These are phyloP conservation scores for Cystobasidium ongulense DNA, from an alignment of 768 basidiomycete species.

Conservation along the genomic window DNA sequence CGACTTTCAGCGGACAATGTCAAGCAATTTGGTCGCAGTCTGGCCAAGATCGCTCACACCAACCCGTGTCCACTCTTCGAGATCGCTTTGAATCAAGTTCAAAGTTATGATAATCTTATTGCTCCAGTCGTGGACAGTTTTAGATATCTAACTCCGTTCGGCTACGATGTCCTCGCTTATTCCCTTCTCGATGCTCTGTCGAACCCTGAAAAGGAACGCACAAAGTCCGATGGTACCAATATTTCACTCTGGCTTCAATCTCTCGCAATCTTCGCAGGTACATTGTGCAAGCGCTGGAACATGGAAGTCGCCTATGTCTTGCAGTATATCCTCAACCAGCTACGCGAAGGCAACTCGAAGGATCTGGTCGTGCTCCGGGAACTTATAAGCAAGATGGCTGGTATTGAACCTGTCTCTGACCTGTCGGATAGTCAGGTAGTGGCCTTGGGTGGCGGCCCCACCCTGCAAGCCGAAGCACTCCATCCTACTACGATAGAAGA, in stretches of 20 bases:
- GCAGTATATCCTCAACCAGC: constrained; percentile 82
- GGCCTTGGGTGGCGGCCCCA: constrained; percentile 84
- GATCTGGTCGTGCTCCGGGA: constrained; percentile 88
- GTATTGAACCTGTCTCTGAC: constrained; percentile 80
- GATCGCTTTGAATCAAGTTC: constrained; percentile 83
- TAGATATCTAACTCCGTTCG: constrained; percentile 81
- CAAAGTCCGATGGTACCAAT: constrained; percentile 88
- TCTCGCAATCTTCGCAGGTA: constrained; percentile 84
- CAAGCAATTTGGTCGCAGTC: constrained; percentile 71
- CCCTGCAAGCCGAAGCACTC: constrained; percentile 71
- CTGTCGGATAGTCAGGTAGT: constrained; percentile 77
- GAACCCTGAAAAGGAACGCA: constrained; percentile 66
- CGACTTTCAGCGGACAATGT: constrained; percentile 56
- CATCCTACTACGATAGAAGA: constrained; percentile 42
- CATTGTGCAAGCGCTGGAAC: constrained; percentile 73
- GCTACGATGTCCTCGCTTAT: constrained; percentile 85
- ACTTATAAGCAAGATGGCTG: constrained; percentile 89
- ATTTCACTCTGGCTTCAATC: constrained; percentile 85
- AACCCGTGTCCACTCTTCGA: constrained; percentile 87
- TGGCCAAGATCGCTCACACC: constrained; percentile 87
- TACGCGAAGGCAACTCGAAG: constrained; percentile 69
- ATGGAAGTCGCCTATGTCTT: constrained; percentile 57
- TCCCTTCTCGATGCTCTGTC: constrained; percentile 77
- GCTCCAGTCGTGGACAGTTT: constrained; percentile 80
- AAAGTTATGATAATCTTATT: constrained; percentile 91